A percentile compares a stretch with the other conserved stretches of the same genome.
phyloP scores from a whole-genome alignment of 768 basidiomycete species.

The Mycena rosella region DNA sequence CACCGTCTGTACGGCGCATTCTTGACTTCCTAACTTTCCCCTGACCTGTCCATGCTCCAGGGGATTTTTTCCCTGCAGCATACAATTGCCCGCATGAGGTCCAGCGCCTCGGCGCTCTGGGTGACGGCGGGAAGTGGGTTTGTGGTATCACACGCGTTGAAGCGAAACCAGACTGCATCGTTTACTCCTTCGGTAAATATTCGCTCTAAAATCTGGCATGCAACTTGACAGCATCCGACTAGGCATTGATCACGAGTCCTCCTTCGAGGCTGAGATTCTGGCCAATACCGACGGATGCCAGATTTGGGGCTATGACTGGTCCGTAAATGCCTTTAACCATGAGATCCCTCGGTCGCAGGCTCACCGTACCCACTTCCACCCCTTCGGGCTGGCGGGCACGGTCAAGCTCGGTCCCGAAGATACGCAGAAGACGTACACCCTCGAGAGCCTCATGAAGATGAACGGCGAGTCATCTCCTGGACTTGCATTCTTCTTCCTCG shows the following conservation, averaged over 20 bases:
- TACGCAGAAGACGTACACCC: conserved; percentile 68
- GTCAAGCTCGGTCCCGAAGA: conserved; percentile 64
- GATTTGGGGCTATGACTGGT: conserved; percentile 74
- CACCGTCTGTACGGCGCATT: conserved; percentile 61
- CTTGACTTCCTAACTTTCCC: neutral
- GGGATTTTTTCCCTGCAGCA: conserved; percentile 67
- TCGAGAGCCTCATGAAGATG: conserved; percentile 71
- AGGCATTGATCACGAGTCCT: conserved; percentile 68
- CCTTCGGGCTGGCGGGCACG: conserved; percentile 53
- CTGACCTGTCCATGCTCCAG: conserved; percentile 46
- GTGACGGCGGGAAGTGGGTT: conserved; percentile 76
- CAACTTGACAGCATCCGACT: neutral
- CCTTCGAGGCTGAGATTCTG: conserved; percentile 72
- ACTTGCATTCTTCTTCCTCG: neutral
- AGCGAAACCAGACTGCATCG: conserved; percentile 66
- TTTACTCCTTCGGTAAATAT: conserved; percentile 66
- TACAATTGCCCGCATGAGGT: conserved; percentile 67
- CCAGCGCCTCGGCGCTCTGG: conserved; percentile 63
- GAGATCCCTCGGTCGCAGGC: conserved; percentile 50
- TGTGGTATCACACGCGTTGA: conserved; percentile 71
- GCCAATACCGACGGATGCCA: conserved; percentile 63
- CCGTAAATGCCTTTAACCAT: conserved; percentile 57
- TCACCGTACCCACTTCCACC: conserved; percentile 57
- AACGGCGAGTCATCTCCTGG: conserved; percentile 58
- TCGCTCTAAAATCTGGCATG: no score